Evolutionary conservation across 2,329 filamentous ascomycete species (phyloP), one percentile per base, ranked within the genome.

Genomic region (Botrytis sinoallii): DNA sequence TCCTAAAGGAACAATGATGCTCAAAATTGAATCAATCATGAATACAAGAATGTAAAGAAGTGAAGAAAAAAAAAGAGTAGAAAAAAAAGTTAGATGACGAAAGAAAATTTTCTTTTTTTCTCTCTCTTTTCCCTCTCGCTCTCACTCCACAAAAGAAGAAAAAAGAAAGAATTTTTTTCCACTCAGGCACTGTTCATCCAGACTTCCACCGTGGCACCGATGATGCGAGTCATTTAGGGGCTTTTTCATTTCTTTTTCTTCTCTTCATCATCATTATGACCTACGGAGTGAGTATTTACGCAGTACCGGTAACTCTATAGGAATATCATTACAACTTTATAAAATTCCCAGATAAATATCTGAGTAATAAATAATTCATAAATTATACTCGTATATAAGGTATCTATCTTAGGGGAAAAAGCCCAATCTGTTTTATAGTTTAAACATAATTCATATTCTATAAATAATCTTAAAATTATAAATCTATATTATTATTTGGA

Each of bases 191-290:
- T 18, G 38, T 16, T 63, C 35, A 61, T 25, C 25, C 35, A 16
- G 29, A 59, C 29, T 59, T 40, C 60, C 25, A 63, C 60, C 35
- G 60, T 40, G 35, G 35, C 60, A 63, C 60, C 35, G 60, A 63
- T 63, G 35, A 48, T 72, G 70, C 70, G 70, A 72, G 70, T 72
- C 70, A 67, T 67, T 67, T 44, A 65, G 59, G 59, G 70, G 20
- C 25, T 42, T 16, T 40, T 25, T 29, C 20, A 16, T 35, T 60
- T 61, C 35, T 25, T 38, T 7, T 38, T 38, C 22, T 35, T 25
- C 20, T 52, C 14, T 25, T 52, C 22, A 48, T 48, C 9, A 48
- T 25, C 22, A n/a, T 52, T 32, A 32, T 32, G 32, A 32, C 32
- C 32, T 32, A 32, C 32, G 32, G 32, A 0, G 32, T 32, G 3